These are phyloP conservation scores for Sphagnum contortum DNA, from an alignment of 225 moss, liverwort and hornwort genomes.

Conservation along the genomic window DNA sequence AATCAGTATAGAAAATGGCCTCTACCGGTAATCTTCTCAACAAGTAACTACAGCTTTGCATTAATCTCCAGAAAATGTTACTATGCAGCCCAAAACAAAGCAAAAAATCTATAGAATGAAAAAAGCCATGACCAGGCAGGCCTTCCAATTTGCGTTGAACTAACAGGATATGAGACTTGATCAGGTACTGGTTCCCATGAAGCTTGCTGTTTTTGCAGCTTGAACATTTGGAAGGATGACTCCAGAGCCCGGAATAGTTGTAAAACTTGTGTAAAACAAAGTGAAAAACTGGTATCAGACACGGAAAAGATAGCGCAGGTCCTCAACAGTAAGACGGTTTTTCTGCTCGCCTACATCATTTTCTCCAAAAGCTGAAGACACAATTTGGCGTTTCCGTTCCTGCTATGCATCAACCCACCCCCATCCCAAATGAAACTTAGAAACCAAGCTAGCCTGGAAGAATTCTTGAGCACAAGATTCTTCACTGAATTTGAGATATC, in stretches of 20 bases:
- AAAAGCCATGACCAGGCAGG: slow-evolving; percentile 3
- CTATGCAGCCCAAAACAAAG: neutral
- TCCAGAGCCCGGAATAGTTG: slow-evolving; percentile 9
- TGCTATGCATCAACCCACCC: slow-evolving; percentile 10
- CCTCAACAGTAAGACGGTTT: slow-evolving; percentile 63
- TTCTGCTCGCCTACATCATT: slow-evolving; percentile 64
- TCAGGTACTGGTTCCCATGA: slow-evolving; percentile 3
- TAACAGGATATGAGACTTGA: slow-evolving; percentile 4
- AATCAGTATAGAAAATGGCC: neutral
- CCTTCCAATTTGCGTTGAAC: slow-evolving; percentile 4
- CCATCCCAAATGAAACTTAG: too few species aligned
- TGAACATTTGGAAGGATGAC: neutral
- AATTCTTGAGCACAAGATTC: too few species aligned
- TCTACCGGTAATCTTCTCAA: slow-evolving; percentile 1
- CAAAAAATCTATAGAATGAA: neutral
- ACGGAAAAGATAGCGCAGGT: slow-evolving; percentile 75
- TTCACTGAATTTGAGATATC: too few species aligned
- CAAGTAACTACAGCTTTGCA: slow-evolving; percentile 10
- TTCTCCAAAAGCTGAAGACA: slow-evolving; percentile 92
- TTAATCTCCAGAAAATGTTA: neutral
- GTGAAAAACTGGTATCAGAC: slow-evolving; percentile 5
- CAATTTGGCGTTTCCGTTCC: slow-evolving; percentile 87
- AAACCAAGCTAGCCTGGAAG: too few species aligned
- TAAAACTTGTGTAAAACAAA: slow-evolving; percentile 2
- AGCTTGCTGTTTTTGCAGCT: neutral